Evolutionary conservation across 305 asterid species (phyloP).

Genomic region (Fraxinus sp.): DNA sequence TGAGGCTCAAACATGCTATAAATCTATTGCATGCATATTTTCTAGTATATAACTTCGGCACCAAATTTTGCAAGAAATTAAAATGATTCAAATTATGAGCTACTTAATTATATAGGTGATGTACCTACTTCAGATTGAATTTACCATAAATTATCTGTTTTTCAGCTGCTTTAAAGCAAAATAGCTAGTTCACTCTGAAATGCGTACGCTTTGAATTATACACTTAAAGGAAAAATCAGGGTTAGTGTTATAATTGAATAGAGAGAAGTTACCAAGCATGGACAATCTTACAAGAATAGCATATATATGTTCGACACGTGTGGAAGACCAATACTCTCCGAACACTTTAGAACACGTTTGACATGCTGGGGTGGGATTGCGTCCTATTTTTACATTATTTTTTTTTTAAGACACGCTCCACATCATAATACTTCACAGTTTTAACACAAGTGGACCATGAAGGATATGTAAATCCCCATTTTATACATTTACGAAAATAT

Average conservation of each 20-base stretch:
- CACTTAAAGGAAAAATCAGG: neutral
- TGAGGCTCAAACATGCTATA: too few species aligned
- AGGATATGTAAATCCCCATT: neutral
- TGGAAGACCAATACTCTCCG: neutral
- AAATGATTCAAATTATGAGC: neutral
- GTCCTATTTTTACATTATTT: neutral
- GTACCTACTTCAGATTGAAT: neutral
- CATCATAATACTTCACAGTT: neutral
- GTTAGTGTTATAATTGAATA: neutral
- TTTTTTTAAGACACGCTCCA: neutral
- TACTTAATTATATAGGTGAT: neutral
- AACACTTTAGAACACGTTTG: neutral
- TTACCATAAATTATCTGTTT: neutral
- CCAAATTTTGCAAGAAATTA: neutral
- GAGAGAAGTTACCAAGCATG: neutral
- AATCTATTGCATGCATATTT: neutral
- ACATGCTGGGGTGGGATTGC: neutral
- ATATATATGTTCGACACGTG: neutral
- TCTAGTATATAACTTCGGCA: neutral
- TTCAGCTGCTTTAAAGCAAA: neutral
- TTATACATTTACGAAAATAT: neutral
- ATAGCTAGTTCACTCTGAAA: neutral
- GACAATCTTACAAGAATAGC: neutral
- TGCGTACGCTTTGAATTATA: neutral
- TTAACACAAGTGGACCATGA: neutral